Evolutionary conservation across 1,284 basidiomycete species (phyloP), one percentile per base, ranked within the genome.

Genomic region (Tremellales sp.): DNA sequence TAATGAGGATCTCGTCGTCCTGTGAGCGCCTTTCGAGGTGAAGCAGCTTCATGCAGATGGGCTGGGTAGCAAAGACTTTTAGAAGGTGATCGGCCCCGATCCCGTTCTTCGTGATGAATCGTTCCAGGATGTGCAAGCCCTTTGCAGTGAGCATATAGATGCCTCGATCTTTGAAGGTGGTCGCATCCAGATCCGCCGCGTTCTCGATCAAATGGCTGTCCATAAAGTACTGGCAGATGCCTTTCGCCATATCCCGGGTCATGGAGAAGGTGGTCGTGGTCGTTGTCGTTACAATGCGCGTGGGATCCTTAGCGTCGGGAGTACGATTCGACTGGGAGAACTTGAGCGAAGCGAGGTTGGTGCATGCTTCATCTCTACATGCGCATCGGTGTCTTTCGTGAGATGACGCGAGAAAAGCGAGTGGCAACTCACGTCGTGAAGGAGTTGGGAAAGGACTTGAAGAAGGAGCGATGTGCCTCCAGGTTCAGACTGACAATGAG

Each of bases 191-290:
- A 73, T 98, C 95, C 16, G 88, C 84, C 12, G 92, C 93, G 68
- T 97, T 97, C 73, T 97, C 93, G 58, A 98, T 92, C 56, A 98
- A 80, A 52, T 92, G 86, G 42, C 94, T 93, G 58, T 98, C 94
- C 87, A 99, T 94, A 68, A 97, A 98, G 67, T 97, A 93, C 74
- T 98, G 94, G 74, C 91, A 91, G 83, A 98, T 97, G 28, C 90
- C 91, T 75, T 97, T 95, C 52, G 95, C 95, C 87, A 98, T 98
- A 39, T 98, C 94, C 58, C 92, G 84, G 56, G 90, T 92, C 95
- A 99, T 98, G 53, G 91, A 93, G 75, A 99, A 99, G 19, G 95
- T 98, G 35, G 95, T 99, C 8, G 94, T 98, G 5, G 95, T 98
- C 1, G 95, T 98, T 1, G 94, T 98, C 58, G 95, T 97, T 63